These are phyloP conservation scores for Barbatosphaeria neglecta DNA, from an alignment of 495 filamentous ascomycete species.

Conservation along the genomic window DNA sequence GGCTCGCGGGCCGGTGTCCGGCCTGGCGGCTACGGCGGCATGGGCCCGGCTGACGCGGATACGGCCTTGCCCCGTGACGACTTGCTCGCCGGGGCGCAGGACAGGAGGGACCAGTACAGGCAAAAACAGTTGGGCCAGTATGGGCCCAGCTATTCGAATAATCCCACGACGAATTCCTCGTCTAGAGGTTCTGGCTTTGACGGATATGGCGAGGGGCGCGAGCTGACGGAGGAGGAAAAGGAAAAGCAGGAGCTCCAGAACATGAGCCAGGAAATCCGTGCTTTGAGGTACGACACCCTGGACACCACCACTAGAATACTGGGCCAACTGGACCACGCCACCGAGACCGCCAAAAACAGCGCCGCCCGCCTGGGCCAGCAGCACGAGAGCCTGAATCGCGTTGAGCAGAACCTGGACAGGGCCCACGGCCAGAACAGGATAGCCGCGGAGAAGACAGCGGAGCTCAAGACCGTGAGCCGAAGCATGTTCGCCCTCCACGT, in stretches of 20 bases:
- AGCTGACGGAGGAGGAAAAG: constrained; percentile 2
- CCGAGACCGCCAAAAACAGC: constrained; percentile 59
- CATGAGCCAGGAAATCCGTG: constrained; percentile 62
- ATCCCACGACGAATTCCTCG: constrained; percentile 5
- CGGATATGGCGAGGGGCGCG: not conserved
- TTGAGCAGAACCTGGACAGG: constrained; percentile 62
- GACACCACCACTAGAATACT: constrained; percentile 59
- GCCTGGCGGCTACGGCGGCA: constrained; percentile 62
- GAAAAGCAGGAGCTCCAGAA: constrained; percentile 25
- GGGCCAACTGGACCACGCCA: constrained; percentile 51
- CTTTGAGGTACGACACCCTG: constrained; percentile 65
- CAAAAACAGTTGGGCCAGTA: constrained; percentile 19
- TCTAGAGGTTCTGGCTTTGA: constrained; percentile 22
- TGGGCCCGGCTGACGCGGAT: constrained; percentile 45
- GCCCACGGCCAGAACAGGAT: constrained; percentile 53
- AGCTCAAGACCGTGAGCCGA: constrained; percentile 61
- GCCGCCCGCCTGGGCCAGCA: constrained; percentile 61
- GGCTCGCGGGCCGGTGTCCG: constrained; percentile 26
- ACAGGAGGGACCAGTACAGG: constrained; percentile 39
- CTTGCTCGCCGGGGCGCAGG: constrained; percentile 50
- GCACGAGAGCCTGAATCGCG: constrained; percentile 66
- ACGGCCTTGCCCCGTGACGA: constrained; percentile 31
- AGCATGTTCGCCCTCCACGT: constrained; percentile 78
- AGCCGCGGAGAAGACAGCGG: constrained; percentile 64
- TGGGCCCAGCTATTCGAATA: constrained; percentile 21